Evolutionary conservation across 2,329 filamentous ascomycete genomes (phyloP), one percentile per base, ranked within the genome.

Genomic region (Pseudogymnoascus sp.): DNA sequence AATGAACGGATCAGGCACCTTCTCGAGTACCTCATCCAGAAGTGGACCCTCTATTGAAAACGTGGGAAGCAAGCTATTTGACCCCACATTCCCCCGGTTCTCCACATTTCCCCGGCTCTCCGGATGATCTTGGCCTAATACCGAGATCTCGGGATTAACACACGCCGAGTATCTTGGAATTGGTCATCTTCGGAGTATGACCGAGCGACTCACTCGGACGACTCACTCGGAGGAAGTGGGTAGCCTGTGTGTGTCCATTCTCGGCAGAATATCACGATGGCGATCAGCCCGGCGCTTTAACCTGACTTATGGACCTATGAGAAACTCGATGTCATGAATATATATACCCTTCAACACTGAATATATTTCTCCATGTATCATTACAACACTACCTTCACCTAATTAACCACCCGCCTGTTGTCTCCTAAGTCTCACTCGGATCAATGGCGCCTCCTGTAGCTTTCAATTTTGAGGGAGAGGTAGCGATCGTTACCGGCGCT

Each of bases 401-500:
- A 45, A 43, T 43, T 43, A 43, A 21, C 4, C 18, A 43, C 11
- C 21, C 12, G 11, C 41, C 41, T 14, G 41, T 7, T 43, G 11
- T 5, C 18, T 43, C 18, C 2, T 4, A 23, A 43, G 41, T n/a
- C 5, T n/a, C 41, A 45, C 21, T 45, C 25, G 21, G 14, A 45
- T 25, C 5, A 45, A 45, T 45, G 41, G 41, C 41, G 41, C 41
- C 41, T 21, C 41, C 41, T n/a, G 21, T 25, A 25, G 41, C 41
- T 14, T 45, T 45, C 6, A 45, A 45, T 25, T 45, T 45, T 21
- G 41, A 45, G 5, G 11, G 12, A 45, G 41, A 45, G 21, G 77
- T 80, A 14, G 80, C 81, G 43, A 83, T 87, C 61, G 79, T 86
- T 25, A 85, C 83, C 0, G 83, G 83, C 14, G 83, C 84, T n/a